These are phyloP conservation scores for Medicago lupulina DNA, from an alignment of 306 rosid genomes.

Conservation along the genomic window DNA sequence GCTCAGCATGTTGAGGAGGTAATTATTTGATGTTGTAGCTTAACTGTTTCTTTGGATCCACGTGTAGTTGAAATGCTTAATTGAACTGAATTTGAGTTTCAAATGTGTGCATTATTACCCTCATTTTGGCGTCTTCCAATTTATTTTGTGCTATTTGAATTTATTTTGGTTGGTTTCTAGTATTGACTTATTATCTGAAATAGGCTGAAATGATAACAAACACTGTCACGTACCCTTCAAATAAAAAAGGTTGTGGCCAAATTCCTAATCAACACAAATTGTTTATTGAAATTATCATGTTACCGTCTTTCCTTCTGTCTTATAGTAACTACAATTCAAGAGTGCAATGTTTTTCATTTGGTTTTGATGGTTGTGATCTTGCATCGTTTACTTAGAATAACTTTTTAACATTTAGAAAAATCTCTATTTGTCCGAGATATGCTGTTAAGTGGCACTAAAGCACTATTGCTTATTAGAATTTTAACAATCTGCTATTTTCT, in stretches of 20 bases:
- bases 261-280: no score
- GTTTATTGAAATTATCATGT: no score
- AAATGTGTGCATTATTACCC: neutral
- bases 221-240: no score
- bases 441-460: no score
- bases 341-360: neutral
- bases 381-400: neutral
- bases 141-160: neutral
- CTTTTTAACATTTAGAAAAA: neutral
- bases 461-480: no score
- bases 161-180: neutral
- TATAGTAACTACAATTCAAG: neutral
- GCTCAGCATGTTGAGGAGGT: slow-evolving; percentile 96
- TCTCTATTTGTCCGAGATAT: no score
- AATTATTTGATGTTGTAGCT: neutral
- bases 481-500: no score
- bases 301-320: neutral
- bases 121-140: neutral
- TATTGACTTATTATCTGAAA: neutral
- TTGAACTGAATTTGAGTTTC: neutral
- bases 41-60: neutral
- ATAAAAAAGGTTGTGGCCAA: no score
- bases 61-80: neutral
- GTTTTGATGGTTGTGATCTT: neutral
- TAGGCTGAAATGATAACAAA: neutral